These are phyloP conservation scores for Farysia itapuensis DNA, from an alignment of 1,284 basidiomycete genomes.

Conservation along the genomic window DNA sequence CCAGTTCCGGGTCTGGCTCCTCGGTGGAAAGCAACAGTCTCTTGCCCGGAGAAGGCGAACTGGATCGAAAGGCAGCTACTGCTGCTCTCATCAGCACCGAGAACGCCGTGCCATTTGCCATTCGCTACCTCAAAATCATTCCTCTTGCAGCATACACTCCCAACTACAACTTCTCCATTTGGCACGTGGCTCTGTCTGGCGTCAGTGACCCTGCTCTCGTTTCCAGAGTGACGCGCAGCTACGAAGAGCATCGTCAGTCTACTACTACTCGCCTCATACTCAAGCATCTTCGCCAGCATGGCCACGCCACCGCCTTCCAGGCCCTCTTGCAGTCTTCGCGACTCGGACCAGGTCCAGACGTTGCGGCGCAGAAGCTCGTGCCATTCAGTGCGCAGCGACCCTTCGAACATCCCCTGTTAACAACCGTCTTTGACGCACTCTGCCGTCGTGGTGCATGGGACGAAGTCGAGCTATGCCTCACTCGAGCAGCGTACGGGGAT, in stretches of 20 bases:
- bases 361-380: conserved; percentile 6
- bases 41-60: conserved; percentile 24
- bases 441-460: conserved; percentile 72
- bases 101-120: conserved; percentile 39
- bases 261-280: conserved; percentile 61
- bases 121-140: conserved; percentile 57
- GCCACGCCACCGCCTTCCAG: conserved; percentile 69
- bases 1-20: conserved; percentile 22
- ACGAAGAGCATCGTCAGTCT: conserved; percentile 47
- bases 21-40: conserved; percentile 21
- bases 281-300: conserved; percentile 76
- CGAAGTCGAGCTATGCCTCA: conserved; percentile 64
- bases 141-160: conserved; percentile 55
- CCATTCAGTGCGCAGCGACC: conserved; percentile 35
- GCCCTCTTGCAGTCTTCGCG: conserved; percentile 37
- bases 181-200: conserved; percentile 58
- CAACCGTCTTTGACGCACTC: conserved; percentile 69
- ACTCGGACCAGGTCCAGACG: conserved; percentile 5
- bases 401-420: conserved; percentile 72
- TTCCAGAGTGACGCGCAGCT: conserved; percentile 24
- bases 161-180: conserved; percentile 59
- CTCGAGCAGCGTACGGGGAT: conserved; percentile 41
- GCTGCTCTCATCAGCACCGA: conserved; percentile 25
- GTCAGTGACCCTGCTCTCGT: conserved; percentile 40
- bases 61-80: conserved; percentile 23